Conservation (phyloP, 768 basidiomycete species). For the Erythrobasidium yunnanense region DNA sequence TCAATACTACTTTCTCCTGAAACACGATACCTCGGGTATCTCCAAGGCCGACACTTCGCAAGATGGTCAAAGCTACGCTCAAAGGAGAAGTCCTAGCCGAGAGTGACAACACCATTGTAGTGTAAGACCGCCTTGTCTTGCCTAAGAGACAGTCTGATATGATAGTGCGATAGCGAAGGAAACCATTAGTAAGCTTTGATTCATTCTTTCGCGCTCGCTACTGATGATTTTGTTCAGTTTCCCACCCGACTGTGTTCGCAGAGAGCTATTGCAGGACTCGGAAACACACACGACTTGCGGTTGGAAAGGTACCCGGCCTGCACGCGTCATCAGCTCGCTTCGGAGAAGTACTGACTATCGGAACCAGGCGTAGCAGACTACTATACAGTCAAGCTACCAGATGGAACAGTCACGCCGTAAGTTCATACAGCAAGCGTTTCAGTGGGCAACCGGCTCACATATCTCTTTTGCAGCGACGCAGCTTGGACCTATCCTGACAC, state of each 20-base stretch:
- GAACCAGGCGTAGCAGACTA: not conserved
- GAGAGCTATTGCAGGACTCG: not conserved
- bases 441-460: conserved; percentile 45
- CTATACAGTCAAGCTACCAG: conserved; percentile 51
- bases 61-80: conserved; percentile 50
- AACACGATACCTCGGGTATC: too few species aligned
- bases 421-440: conserved; percentile 53
- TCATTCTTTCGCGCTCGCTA: not conserved
- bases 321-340: not conserved
- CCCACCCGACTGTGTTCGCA: not conserved
- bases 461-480: not conserved
- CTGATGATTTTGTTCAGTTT: not conserved
- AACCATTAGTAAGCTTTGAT: not conserved
- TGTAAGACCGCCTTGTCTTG: conserved; percentile 38
- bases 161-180: not conserved
- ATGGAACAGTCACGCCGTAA: conserved; percentile 42
- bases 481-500: not conserved
- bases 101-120: conserved; percentile 48
- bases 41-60: too few species aligned
- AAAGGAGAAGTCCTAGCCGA: conserved; percentile 53
- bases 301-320: conserved; percentile 4
- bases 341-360: not conserved
- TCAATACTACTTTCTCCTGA: too few species aligned
- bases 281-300: conserved; percentile 8
- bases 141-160: too few species aligned